Evolutionary conservation across 805 yeast species (phyloP).

Genomic region (Cyberlindnera xylosilytica): DNA sequence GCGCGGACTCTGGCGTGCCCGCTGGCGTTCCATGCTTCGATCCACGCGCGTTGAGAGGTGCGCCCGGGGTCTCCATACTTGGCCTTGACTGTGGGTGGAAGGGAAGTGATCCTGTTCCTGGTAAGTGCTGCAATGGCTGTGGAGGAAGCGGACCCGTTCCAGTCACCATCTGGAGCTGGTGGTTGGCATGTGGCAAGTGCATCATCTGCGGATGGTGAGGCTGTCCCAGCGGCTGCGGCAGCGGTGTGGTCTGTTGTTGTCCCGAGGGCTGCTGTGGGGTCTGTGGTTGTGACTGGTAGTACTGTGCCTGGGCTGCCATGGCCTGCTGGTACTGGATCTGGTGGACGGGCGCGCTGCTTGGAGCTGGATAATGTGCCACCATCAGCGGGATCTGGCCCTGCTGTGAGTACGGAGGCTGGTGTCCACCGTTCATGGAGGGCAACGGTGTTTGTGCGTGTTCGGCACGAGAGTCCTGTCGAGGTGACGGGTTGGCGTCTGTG

Average conservation of each 20-base stretch:
- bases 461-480: conserved; percentile 5
- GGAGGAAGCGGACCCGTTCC: conserved; percentile 14
- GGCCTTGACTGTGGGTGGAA: conserved; percentile 28
- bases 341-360: conserved; percentile 11
- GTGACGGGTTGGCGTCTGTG: conserved; percentile 4
- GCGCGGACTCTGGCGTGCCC: conserved; percentile 23
- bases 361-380: conserved; percentile 24
- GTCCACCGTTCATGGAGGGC: conserved; percentile 2
- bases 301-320: conserved; percentile 7
- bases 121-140: conserved; percentile 7
- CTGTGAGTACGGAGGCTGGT: not conserved
- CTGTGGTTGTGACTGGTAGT: conserved; percentile 8
- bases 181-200: conserved; percentile 3
- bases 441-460: not conserved
- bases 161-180: conserved; percentile 9
- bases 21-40: conserved; percentile 9
- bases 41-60: conserved; percentile 7
- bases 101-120: conserved; percentile 2
- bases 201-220: conserved; percentile 13
- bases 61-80: conserved; percentile 11
- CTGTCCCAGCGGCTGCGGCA: conserved; percentile 9
- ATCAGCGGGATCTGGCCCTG: conserved; percentile 18
- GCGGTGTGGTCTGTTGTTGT: conserved; percentile 7
- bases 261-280: conserved; percentile 9
- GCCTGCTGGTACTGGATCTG: conserved; percentile 19